Base-by-base conservation (phyloP, 306 rosid species). In the Lathyrus aphaca region DNA sequence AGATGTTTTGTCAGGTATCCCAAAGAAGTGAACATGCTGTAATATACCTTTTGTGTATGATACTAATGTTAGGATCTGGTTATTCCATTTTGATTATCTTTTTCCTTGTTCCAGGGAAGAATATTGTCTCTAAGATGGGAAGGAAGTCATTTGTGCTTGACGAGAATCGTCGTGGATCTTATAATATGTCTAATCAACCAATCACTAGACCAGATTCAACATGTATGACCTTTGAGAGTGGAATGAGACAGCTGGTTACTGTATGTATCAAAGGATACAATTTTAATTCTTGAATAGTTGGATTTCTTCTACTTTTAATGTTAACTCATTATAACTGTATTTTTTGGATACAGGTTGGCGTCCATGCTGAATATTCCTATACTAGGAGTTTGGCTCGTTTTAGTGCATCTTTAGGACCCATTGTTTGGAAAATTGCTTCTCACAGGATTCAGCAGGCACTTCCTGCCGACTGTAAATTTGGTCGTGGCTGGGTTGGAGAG, bases 401-500 rank as follows among this genome's bases (percentile, higher is more conserved):
- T 83, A 85, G 90, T 74, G 97, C 97, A 59, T 77, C 85, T 86
- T 83, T 95, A 43, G 97, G 99, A 68, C 95, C 95, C 11, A 69
- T 83, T 65, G 97, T 96, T 65, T 95, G 99, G 99, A 86, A 83
- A 86, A 82, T 83, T 66, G 97, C 99, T 29, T 95, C 99, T 59
- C 83, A 85, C 73, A 89, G 88, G 80, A 89, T 95, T 77, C 88
- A 87, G 76, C 92, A 91, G 70, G 92, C 86, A 61, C 75, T 95
- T 35, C 97, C 99, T 50, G 71, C 83, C 35, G 95, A 89, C 43
- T 91, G 81, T 76, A 89, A 89, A 82, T 95, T 81, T 69, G 97
- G 97, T 10, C 89, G 87, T 62, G 99, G 99, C 66, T 95, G 99
- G 99, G 97, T 95, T 50, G 99, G 95, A 79, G 99, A 95, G 67